These are phyloP conservation scores for Hypholoma fasciculare DNA, from an alignment of 768 basidiomycete species.

Conservation along the genomic window DNA sequence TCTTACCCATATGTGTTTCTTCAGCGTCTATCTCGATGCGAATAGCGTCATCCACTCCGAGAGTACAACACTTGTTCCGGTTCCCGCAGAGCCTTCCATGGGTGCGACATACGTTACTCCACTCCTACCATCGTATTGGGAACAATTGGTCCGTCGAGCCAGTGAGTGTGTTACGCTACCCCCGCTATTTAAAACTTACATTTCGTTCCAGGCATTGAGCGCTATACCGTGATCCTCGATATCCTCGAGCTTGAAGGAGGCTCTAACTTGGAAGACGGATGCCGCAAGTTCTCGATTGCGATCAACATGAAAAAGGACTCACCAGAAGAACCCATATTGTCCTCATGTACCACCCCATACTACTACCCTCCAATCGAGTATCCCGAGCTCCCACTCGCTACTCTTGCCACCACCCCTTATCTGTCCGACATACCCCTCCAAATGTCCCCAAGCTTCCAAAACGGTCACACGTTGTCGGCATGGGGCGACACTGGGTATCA, in stretches of 20 bases:
- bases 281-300: conserved; percentile 15
- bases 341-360: background rate
- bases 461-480: background rate
- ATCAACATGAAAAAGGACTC: conserved; percentile 14
- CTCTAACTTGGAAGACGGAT: background rate
- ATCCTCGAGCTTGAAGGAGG: conserved; percentile 10
- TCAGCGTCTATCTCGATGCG: conserved; percentile 16
- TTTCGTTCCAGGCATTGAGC: conserved; percentile 7
- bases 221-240: conserved; percentile 19
- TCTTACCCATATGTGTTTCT: conserved; percentile 13
- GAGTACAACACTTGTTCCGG: conserved; percentile 1
- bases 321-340: background rate
- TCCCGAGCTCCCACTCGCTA: conserved; percentile 1
- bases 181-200: background rate
- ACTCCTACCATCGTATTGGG: conserved; percentile 16
- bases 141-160: conserved; percentile 6
- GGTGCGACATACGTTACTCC: conserved; percentile 6
- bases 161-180: conserved; percentile 5
- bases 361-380: background rate
- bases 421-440: background rate
- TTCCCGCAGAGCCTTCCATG: conserved; percentile 1
- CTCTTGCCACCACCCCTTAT: background rate
- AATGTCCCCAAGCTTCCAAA: background rate
- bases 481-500: conserved; percentile 2
- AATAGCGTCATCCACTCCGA: conserved; percentile 33